Evolutionary conservation across 352 stramenopile species (phyloP).

Genomic region (Phytophthora constricta): DNA sequence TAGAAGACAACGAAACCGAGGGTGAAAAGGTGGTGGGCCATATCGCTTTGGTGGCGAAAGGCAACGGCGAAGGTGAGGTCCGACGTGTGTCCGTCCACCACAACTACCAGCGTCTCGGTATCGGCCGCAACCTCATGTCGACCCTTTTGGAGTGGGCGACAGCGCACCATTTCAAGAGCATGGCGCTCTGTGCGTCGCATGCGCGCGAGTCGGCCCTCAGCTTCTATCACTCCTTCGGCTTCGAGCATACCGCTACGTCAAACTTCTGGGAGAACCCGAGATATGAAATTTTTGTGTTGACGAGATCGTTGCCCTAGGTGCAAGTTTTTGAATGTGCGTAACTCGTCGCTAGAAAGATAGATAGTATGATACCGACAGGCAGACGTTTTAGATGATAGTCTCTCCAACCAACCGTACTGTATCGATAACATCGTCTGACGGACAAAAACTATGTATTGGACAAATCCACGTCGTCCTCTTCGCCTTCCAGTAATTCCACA

Average conservation of each 20-base stretch:
- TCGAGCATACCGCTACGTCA: constrained; percentile 27
- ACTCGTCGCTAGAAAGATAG: background rate
- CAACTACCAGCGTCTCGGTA: constrained; percentile 29
- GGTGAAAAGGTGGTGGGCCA: constrained; percentile 32
- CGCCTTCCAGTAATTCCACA: too few relatives aligned
- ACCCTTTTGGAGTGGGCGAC: constrained; percentile 32
- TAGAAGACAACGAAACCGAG: constrained; percentile 23
- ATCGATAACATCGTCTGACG: too few relatives aligned
- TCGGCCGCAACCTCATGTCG: constrained; percentile 35
- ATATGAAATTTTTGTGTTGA: constrained; percentile 38
- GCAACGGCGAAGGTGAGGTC: constrained; percentile 25
- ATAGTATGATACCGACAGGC: background rate
- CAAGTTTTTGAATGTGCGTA: background rate
- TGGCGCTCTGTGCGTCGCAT: constrained; percentile 26
- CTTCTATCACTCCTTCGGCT: constrained; percentile 48
- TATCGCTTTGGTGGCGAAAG: constrained; percentile 36
- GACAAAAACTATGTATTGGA: too few relatives aligned
- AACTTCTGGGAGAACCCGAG: constrained; percentile 39
- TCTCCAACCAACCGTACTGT: too few relatives aligned
- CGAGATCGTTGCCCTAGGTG: constrained; percentile 29
- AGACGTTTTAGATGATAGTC: too few relatives aligned
- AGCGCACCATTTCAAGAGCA: constrained; percentile 22
- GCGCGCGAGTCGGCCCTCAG: constrained; percentile 19
- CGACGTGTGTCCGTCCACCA: constrained; percentile 39
- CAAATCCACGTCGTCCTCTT: too few relatives aligned